Base-by-base conservation (phyloP, 805 yeast species). In the Yarrowia deformans region DNA sequence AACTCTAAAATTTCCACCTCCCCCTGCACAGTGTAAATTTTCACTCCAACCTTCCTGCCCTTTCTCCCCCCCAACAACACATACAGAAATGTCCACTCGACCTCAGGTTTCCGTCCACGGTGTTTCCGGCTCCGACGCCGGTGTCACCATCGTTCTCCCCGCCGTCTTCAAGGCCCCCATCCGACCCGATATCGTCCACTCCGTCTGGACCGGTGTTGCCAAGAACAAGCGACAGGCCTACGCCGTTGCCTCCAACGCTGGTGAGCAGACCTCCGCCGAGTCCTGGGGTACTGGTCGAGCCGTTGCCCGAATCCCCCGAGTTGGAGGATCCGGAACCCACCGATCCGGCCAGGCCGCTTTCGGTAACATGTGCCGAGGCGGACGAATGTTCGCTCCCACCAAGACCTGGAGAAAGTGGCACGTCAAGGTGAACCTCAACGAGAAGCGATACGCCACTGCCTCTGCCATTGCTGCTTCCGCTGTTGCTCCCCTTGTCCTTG, bases 251-350 rank as follows among this genome's bases (percentile, higher is more conserved):
- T 93, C 89, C 83, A 91, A 93, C 87, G 99, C 99, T 81, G 99
- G 99, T 87, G 97, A 92, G 90, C 98, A 95, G 88, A 93, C 98
- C 85, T 94, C 98, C 74, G 99, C 99, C 83, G 98, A 93, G 87
- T 95, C 99, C 75, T 95, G 99, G 99, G 99, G 99, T 93, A 95
- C 99, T 79, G 99, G 99, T 89, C 93, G 99, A 88, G 99, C 99
- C 85, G 97, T 95, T 82, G 98, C 99, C 87, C 94, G 99, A 89
- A 94, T 95, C 84, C 99, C 99, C 88, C 93, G 99, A 90, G 98
- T 95, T 83, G 97, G 97, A 86, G 99, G 99, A 88, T 93, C 97
- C 83, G 99, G 99, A 91, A 95, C 99, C 84, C 97, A 93, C 96
- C 93, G 99, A 87, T 87, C 98, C 76, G 99, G 99, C 84, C 99